Base-by-base conservation (phyloP, 495 filamentous ascomycete genomes). In the Penicillium longicatenatum region DNA sequence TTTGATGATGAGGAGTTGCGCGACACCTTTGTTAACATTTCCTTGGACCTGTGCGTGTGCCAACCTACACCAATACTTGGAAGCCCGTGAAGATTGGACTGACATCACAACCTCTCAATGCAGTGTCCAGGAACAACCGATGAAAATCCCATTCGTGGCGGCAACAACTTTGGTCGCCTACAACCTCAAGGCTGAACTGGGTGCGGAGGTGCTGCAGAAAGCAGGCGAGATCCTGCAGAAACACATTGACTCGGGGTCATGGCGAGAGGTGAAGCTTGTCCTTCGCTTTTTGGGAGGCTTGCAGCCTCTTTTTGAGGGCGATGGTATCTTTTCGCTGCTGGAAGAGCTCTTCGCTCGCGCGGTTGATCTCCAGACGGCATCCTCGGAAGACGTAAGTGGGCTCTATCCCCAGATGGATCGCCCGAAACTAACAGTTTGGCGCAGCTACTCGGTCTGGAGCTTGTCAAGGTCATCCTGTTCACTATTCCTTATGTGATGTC, bases 61-160 rank as follows among this genome's bases (percentile, higher is more conserved):
- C 24, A 12, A 37, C 17, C 47, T 46, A 33, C 22, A 33, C 14
- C n/a, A 42, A 11, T 31, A 16, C 17, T 33, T 16, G 19, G 14
- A n/a, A 31, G 11, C 49, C 37, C 1, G n/a, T 37, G 26, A 20
- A 52, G 49, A 39, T 6, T 39, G 16, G 37, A 39, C 66, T 69
- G 22, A 65, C 52, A 50, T 56, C 17, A 33, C 11, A 30, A 19
- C 20, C 26, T 41, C n/a, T 41, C n/a, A 43, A 3, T 54, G 12
- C 37, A 84, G 79, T 42, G 78, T 87, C 42, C 64, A 92, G 20
- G 94, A 99, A 74, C 94, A 99, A 73, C 93, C 95, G 0, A 87
- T 99, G 73, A 97, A 97, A 76, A 93, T 92, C 51, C 95, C 94
- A 2, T 97, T 97, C 69, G 80, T 94, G 51, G 92, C 92, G 26